Evolutionary conservation across 106 monocot genomes (phyloP).

Genomic region (Platanthera guangdongensis): DNA sequence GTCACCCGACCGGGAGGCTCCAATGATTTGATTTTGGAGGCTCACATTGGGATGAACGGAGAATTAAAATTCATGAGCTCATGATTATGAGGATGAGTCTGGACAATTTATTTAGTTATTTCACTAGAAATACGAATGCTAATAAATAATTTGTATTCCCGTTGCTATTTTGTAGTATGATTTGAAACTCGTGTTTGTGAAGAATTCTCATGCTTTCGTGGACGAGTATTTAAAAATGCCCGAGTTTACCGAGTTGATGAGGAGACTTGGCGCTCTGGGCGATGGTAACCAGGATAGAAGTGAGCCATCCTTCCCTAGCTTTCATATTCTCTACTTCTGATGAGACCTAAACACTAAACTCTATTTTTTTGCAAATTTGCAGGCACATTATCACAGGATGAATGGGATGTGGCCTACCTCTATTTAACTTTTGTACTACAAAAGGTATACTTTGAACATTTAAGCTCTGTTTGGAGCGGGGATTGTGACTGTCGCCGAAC

Average conservation of each 20-base stretch:
- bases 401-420: slow-evolving; percentile 90
- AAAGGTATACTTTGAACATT: slow-evolving; percentile 46
- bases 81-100: neutral
- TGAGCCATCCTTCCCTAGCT: slow-evolving; percentile 19
- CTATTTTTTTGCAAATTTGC: slow-evolving; percentile 10
- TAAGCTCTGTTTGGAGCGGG: too few species aligned
- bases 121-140: neutral
- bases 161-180: slow-evolving; percentile 46
- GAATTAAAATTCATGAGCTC: neutral
- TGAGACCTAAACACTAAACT: neutral
- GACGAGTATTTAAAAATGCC: slow-evolving; percentile 76
- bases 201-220: slow-evolving; percentile 92
- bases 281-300: slow-evolving; percentile 86
- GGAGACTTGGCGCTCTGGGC: slow-evolving; percentile 86
- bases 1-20: too few species aligned
- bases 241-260: slow-evolving; percentile 88
- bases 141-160: neutral
- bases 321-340: neutral
- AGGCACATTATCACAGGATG: slow-evolving; percentile 76
- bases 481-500: too few species aligned
- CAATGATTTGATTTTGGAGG: too few species aligned
- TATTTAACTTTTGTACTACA: slow-evolving; percentile 73
- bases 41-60: neutral
- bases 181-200: slow-evolving; percentile 76
- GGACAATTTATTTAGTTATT: neutral